phyloP scores from a whole-genome alignment of 2,329 filamentous ascomycete genomes.

The Trichoderma polysporum region DNA sequence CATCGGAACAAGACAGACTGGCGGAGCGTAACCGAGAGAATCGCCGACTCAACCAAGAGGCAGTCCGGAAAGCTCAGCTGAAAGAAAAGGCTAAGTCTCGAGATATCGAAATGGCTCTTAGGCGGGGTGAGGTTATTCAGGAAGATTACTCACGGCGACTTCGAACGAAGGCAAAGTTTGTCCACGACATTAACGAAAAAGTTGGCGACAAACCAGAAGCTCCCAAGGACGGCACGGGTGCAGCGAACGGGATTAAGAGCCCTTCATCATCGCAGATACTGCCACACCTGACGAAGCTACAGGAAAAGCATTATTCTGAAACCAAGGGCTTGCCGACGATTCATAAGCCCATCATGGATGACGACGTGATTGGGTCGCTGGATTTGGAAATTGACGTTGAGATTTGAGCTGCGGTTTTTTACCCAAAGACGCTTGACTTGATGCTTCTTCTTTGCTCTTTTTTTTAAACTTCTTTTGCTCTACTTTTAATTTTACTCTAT shows the following conservation, averaged over 20 bases:
- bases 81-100: conserved; percentile 69
- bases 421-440: neutral
- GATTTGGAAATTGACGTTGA: conserved; percentile 93
- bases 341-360: conserved; percentile 79
- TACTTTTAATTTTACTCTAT: neutral
- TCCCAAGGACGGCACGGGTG: conserved; percentile 51
- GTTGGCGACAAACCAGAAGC: conserved; percentile 45
- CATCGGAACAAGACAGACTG: conserved; percentile 75
- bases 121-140: conserved; percentile 60
- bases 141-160: conserved; percentile 62
- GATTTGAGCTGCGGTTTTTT: conserved; percentile 50
- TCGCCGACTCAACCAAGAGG: conserved; percentile 79
- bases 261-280: conserved; percentile 45
- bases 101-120: conserved; percentile 59
- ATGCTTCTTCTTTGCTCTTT: neutral
- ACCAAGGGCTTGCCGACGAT: conserved; percentile 65
- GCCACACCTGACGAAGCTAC: conserved; percentile 54
- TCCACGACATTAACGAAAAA: conserved; percentile 60
- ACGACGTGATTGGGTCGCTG: conserved; percentile 86
- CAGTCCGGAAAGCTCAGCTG: conserved; percentile 86
- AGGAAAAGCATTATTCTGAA: conserved; percentile 52
- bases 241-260: conserved; percentile 52
- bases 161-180: conserved; percentile 66
- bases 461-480: neutral
- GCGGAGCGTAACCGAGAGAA: conserved; percentile 83